Conservation (phyloP, 169 alveolate genomes). For the Eimeria falciformis region DNA sequence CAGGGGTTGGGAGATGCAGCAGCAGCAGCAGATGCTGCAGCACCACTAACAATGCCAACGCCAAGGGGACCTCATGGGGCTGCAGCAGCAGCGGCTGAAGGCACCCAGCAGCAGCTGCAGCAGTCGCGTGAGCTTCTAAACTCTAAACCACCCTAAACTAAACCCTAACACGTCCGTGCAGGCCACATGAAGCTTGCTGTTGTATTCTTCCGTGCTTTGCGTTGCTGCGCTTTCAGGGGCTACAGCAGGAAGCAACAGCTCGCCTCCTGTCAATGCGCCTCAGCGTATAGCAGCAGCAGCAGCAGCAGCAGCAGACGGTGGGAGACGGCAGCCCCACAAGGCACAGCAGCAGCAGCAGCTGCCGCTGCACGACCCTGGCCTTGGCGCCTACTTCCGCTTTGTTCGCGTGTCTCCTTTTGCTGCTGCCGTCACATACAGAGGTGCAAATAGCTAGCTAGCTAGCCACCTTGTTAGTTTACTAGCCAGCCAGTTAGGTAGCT, state of each 20-base stretch:
- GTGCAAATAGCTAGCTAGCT: background rate
- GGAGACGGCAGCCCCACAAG: background rate
- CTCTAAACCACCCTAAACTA: too few species aligned
- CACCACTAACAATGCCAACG: background rate
- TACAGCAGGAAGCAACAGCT: constrained; percentile 9
- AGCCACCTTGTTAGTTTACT: too few species aligned
- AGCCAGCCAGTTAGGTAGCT: too few species aligned
- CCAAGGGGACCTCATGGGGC: background rate
- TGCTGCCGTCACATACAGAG: constrained; percentile 72
- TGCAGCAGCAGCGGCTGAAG: constrained; percentile 50
- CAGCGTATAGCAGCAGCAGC: constrained; percentile 9
- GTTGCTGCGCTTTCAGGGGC: constrained; percentile 23
- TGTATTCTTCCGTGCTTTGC: background rate
- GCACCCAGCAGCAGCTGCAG: background rate
- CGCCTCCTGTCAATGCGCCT: constrained; percentile 11
- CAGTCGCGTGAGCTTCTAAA: background rate
- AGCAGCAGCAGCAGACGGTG: background rate
- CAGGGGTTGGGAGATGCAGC: constrained; percentile 13
- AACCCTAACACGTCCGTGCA: too few species aligned
- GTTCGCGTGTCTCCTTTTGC: constrained; percentile 74
- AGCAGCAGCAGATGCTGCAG: constrained; percentile 8
- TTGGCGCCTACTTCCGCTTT: constrained; percentile 62
- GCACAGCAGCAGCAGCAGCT: constrained; percentile 7
- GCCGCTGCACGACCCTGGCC: constrained; percentile 38
- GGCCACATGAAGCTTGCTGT: too few species aligned